Percentiles rank a stretch among this genome's conserved stretches.
Conservation (phyloP, 75 land plant species). For the Pinus albicaulis region DNA sequence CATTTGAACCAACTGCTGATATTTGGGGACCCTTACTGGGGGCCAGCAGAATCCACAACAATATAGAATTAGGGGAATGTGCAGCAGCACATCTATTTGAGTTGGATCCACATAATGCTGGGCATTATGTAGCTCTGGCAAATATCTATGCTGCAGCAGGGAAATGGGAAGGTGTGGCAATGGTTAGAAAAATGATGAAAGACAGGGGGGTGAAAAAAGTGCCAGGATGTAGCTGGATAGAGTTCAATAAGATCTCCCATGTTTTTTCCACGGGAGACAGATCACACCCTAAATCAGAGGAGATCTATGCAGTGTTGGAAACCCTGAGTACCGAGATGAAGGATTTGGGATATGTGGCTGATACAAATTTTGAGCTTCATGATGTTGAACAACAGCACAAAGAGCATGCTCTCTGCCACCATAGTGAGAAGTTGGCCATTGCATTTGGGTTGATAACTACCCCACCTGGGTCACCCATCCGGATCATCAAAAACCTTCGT, state of each 20-base stretch:
- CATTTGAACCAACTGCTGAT: neutral
- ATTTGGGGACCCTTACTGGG: neutral
- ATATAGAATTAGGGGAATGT: neutral
- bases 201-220: neutral
- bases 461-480: neutral
- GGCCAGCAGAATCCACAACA: neutral
- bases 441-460: neutral
- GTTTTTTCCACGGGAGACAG: neutral
- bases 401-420: neutral
- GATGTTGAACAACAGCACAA: neutral
- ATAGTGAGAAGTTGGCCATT: slow-evolving; percentile 4
- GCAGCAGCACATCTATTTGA: neutral
- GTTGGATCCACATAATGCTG: neutral
- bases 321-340: neutral
- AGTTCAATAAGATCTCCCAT: neutral
- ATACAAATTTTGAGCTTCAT: neutral
- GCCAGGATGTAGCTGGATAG: neutral
- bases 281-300: neutral
- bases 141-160: neutral
- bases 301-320: neutral
- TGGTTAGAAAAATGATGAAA: neutral
- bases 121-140: neutral
- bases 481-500: neutral
- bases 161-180: neutral
- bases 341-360: neutral